Evolutionary conservation across 2,329 filamentous ascomycete species (phyloP), one percentile per base, ranked within the genome.

Genomic region (Fusarium sp.): DNA sequence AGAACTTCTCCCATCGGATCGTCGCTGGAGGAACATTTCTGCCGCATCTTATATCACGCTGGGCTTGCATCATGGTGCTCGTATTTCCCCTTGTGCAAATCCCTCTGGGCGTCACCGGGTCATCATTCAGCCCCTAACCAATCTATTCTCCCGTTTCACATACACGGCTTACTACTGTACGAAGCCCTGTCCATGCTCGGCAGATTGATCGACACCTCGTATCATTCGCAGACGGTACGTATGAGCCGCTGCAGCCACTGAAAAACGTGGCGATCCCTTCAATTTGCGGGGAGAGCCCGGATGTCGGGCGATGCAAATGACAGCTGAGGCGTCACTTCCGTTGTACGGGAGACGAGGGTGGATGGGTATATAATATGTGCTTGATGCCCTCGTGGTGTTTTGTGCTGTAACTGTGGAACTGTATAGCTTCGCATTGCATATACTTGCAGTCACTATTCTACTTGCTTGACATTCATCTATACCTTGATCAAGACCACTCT

Each of bases 101-200:
- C 47, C 8, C 16, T 8, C 20, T 13, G 27, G 25, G 52, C 20
- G 52, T 54, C 64, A 42, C 56, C 57, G 45, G 64, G 64, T 63
- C 64, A 69, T 74, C 57, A 47, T 59, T 61, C 60, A 58, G 33
- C 58, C 61, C 35, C 45, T 38, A 27, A 8, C 68, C 54, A 74
- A 72, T 74, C 56, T 57, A 29, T 29, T 18, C 27, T 35, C 6
- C 29, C 63, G 59, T 45, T 52, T 69, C 22, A 52, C 22, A 58
- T 67, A 60, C 56, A 61, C 42, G n/a, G 18, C 22, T 52, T 52
- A 45, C 65, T 59, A 66, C 62, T 13, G 11, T n/a, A 47, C 40
- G 25, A 25, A 5, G 18, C 50, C 50, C 50, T 54, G 47, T 47
- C 42, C 47, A 52, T 29, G 25, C 25, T 29, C 31, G 29, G 60